Evolutionary conservation across 148 eudicot species (phyloP).

Genomic region (Euryodendron excelsum): DNA sequence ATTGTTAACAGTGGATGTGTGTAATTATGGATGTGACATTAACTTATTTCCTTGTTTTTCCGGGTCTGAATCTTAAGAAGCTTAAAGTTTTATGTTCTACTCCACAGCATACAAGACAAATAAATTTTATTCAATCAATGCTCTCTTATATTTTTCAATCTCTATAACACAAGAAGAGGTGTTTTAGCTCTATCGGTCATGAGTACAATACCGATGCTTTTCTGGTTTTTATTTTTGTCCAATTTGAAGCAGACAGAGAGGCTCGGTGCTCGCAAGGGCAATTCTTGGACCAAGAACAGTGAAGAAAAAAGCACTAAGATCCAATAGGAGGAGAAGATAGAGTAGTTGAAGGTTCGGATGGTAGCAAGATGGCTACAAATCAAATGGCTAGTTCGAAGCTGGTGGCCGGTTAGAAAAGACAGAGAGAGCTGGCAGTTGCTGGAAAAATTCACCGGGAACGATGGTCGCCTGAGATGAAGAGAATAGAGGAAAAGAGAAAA

Average conservation of each 20-base stretch:
- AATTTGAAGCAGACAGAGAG: constrained; percentile 43
- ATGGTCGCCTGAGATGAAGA: no score
- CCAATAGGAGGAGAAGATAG: constrained; percentile 43
- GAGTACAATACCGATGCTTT: background rate
- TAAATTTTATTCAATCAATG: no score
- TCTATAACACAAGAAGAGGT: background rate
- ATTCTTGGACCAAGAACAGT: constrained; percentile 33
- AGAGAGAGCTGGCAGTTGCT: no score
- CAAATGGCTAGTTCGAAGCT: no score
- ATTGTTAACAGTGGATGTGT: no score
- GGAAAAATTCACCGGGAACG: no score
- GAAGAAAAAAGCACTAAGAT: constrained; percentile 43
- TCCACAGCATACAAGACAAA: no score
- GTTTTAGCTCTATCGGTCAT: background rate
- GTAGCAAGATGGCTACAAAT: constrained; percentile 28
- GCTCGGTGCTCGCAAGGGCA: constrained; percentile 39
- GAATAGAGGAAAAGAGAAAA: no score
- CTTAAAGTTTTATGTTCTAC: background rate
- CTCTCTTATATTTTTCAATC: background rate
- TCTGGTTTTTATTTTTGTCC: background rate
- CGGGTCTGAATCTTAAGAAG: no score
- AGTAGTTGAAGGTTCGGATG: constrained; percentile 35
- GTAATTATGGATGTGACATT: no score
- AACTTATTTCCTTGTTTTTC: no score
- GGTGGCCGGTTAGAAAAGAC: no score